Conservation (phyloP, 768 basidiomycete species). For the Cytidiella melzeri region DNA sequence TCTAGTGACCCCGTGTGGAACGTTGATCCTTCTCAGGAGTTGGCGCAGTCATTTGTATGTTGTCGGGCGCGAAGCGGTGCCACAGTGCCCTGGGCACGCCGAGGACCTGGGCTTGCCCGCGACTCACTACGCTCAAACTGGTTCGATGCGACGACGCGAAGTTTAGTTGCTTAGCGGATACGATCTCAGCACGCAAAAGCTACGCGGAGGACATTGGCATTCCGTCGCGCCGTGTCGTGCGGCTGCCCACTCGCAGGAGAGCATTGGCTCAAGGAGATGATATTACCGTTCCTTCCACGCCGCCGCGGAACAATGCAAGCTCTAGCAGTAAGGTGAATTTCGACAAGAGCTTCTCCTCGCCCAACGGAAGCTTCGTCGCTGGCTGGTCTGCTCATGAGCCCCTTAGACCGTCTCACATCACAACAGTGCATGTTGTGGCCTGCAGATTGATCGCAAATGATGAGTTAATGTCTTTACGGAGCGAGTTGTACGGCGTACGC, state of each 20-base stretch:
- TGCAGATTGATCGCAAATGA: not conserved
- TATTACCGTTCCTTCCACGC: not conserved
- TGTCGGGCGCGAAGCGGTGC: constrained; percentile 33
- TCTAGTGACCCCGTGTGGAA: not conserved
- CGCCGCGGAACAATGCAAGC: not conserved
- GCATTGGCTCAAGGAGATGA: not conserved
- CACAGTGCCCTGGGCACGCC: not conserved
- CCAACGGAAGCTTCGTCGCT: constrained; percentile 8
- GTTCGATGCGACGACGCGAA: constrained; percentile 1
- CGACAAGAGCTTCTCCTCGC: not conserved
- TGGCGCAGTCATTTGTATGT: constrained; percentile 32
- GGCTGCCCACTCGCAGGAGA: not conserved
- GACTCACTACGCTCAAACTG: constrained; percentile 1
- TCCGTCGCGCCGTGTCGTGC: not conserved
- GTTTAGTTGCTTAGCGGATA: constrained; percentile 15
- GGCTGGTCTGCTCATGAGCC: constrained; percentile 8
- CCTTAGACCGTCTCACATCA: not conserved
- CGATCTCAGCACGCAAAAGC: no score
- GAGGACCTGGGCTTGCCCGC: constrained; percentile 11
- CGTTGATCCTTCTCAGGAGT: constrained; percentile 24
- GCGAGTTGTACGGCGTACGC: not conserved
- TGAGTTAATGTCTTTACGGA: not conserved
- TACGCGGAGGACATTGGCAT: no score
- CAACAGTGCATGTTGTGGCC: not conserved
- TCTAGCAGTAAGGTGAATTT: no score